Evolutionary conservation across 169 alveolate genomes (phyloP), one percentile per base, ranked within the genome.

Genomic region (Eimeria necatrix): DNA sequence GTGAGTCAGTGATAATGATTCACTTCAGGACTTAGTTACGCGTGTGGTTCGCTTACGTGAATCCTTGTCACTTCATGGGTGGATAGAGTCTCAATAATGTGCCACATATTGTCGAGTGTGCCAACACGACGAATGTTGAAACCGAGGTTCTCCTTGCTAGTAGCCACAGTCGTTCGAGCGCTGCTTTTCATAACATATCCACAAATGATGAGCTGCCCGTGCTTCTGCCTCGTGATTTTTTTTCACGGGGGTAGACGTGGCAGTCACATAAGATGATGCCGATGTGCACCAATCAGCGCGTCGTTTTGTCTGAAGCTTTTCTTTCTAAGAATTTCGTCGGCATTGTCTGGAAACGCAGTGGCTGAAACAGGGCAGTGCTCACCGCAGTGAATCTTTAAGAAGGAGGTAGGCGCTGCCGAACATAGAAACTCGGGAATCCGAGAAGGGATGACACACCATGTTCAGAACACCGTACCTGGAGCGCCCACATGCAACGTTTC

Each of bases 401-500:
- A 88, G 94, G 12, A 88, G 94, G 26, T 88, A 88, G 5, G 94
- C 94, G 59, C 86, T 70, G 18, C 94, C 94, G 53, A 88, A 88
- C 86, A 0, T 0, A 68, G 94, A 64, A 61, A 88, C 94, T 70
- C 94, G 92, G 61, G 92, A 59, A 18, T 85, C 92, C 61, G 92
- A 85, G 49, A 85, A 85, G 80, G 92, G 92, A 7, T 85, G 61
- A 64, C 92, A 85, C 7, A 85, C 92, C 92, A 85, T 85, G 64
- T 85, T 85, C 81, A 85, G 24, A 32, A 85, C 92, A 4, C 92
- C 92, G 24, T 85, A 85, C 92, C 92, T 85, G 81, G 26, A 60
- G 18, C 10, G 4, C 14, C 70, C 74, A n/a, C 80, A 85, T 18
- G 81, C 7, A 24, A 10, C 60, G 20, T 52, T 0, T 53, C 92